These are phyloP conservation scores for Apiotrichum sp. DNA, from an alignment of 1,284 basidiomycete genomes.

Conservation along the genomic window DNA sequence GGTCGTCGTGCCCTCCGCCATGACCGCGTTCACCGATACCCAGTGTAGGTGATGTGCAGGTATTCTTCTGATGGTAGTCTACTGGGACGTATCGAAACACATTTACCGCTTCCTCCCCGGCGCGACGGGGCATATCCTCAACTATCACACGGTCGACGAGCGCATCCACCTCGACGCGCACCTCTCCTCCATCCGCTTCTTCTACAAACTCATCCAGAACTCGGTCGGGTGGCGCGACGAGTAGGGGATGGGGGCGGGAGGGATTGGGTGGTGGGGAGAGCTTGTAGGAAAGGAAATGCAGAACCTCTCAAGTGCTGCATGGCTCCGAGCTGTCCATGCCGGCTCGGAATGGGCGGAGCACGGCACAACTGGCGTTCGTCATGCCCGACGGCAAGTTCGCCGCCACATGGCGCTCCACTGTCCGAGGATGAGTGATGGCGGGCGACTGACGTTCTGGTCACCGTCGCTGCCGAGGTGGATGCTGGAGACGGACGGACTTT, in stretches of 20 bases:
- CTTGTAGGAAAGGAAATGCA: no score
- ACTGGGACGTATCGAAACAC: slow-evolving; percentile 19
- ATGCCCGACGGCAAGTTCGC: no score
- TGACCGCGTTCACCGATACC: slow-evolving; percentile 19
- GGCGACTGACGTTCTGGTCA: no score
- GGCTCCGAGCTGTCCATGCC: no score
- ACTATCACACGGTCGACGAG: slow-evolving; percentile 27
- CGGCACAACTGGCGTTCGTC: no score
- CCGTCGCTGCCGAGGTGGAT: no score
- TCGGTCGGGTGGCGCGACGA: slow-evolving; percentile 11
- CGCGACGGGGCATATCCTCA: slow-evolving; percentile 8
- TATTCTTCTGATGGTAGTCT: neutral
- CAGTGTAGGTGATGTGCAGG: slow-evolving; percentile 7
- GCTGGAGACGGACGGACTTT: no score
- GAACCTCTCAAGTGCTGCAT: no score
- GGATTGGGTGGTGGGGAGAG: no score
- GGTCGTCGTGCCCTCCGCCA: slow-evolving; percentile 16
- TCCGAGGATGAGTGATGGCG: no score
- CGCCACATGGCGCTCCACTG: no score
- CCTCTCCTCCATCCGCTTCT: slow-evolving; percentile 18
- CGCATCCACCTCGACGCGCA: slow-evolving; percentile 23
- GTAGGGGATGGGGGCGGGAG: neutral
- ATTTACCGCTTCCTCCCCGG: slow-evolving; percentile 29
- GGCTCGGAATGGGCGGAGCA: no score
- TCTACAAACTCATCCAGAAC: slow-evolving; percentile 19